A percentile compares a stretch with the other conserved stretches of the same genome.
These are phyloP conservation scores for Purshia tridentata DNA, from an alignment of 306 rosid genomes.

Conservation along the genomic window DNA sequence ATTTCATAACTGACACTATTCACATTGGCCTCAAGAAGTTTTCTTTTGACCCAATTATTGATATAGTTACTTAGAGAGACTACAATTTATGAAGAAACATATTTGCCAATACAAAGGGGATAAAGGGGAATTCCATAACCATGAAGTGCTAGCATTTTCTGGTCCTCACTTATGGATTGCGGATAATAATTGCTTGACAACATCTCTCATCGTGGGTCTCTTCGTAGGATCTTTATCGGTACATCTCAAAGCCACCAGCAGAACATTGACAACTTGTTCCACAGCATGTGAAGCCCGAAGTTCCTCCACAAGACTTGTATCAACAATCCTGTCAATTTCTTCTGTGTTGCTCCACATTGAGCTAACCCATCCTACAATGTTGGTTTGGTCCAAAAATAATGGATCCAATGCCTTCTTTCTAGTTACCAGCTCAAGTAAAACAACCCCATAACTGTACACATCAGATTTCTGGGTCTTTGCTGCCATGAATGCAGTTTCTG, in stretches of 20 bases:
- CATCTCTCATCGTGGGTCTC: constrained; percentile 67
- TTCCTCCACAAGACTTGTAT: constrained; percentile 52
- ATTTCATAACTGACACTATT: constrained; percentile 34
- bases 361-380: constrained; percentile 54
- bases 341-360: constrained; percentile 42
- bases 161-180: constrained; percentile 15
- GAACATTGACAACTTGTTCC: constrained; percentile 46
- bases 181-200: constrained; percentile 40
- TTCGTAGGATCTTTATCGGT: constrained; percentile 50
- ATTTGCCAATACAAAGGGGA: too few species aligned
- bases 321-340: constrained; percentile 50
- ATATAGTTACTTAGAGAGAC: too few species aligned
- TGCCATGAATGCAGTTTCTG: constrained; percentile 66
- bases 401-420: constrained; percentile 61
- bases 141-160: not conserved
- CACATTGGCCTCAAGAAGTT: constrained; percentile 53
- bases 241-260: constrained; percentile 61
- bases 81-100: not conserved
- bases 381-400: constrained; percentile 41
- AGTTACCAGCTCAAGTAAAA: constrained; percentile 72
- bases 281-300: constrained; percentile 31
- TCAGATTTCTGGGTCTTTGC: constrained; percentile 52
- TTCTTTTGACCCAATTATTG: too few species aligned
- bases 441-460: constrained; percentile 76
- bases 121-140: not conserved